Evolutionary conservation across 148 eudicot genomes (phyloP).

Genomic region (Euryodendron excelsum): DNA sequence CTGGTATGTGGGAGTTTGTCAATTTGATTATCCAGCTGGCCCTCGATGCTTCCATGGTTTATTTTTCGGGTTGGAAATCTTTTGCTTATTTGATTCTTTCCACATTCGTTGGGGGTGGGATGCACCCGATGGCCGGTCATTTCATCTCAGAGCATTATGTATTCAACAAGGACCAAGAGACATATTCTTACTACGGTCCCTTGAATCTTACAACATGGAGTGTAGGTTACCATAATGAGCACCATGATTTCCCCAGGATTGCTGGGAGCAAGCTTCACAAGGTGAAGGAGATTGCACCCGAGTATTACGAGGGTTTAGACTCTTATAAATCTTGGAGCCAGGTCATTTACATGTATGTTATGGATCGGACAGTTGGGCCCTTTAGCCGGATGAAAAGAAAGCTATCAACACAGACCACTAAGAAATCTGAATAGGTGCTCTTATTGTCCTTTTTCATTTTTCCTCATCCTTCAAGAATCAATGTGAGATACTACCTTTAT

Average conservation of each 20-base stretch:
- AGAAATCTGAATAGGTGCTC: constrained; percentile 50
- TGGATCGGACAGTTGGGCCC: constrained; percentile 71
- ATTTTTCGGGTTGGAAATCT: constrained; percentile 78
- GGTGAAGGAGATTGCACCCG: constrained; percentile 92
- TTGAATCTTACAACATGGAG: constrained; percentile 79
- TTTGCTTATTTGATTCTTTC: constrained; percentile 68
- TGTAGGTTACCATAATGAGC: constrained; percentile 96
- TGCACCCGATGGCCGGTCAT: constrained; percentile 98
- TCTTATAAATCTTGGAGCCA: constrained; percentile 89
- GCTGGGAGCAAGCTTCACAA: constrained; percentile 80
- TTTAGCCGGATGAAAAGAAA: constrained; percentile 86
- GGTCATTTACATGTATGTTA: constrained; percentile 81
- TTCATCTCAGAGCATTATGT: constrained; percentile 93
- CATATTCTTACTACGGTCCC: constrained; percentile 88
- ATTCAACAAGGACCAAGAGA: constrained; percentile 78
- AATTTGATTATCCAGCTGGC: constrained; percentile 60
- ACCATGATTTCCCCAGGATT: constrained; percentile 93
- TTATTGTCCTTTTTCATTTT: background rate
- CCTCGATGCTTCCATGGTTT: constrained; percentile 62
- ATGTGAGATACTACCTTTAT: background rate
- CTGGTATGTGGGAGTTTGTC: constrained; percentile 80
- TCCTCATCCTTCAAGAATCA: background rate
- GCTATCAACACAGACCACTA: constrained; percentile 21
- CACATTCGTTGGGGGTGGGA: constrained; percentile 90
- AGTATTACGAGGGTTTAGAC: constrained; percentile 61